phyloP scores from a whole-genome alignment of 2,329 filamentous ascomycete species.

The Arthroderma sp. region DNA sequence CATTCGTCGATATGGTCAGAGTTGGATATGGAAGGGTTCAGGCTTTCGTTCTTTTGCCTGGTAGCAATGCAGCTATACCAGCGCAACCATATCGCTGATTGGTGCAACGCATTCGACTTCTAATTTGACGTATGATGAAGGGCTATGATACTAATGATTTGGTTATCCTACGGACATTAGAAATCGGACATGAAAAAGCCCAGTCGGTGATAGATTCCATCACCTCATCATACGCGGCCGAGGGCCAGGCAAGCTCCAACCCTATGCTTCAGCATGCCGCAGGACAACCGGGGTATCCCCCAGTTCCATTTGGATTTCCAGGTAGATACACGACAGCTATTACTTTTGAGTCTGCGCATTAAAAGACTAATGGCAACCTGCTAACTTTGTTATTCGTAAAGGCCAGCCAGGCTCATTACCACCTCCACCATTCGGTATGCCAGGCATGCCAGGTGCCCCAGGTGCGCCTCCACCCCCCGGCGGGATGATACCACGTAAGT shows the following conservation, averaged over 20 bases:
- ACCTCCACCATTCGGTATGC: slow-evolving; percentile 48
- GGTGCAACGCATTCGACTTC: too few species aligned
- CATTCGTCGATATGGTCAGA: not conserved
- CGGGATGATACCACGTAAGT: slow-evolving; percentile 44
- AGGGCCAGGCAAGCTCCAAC: slow-evolving; percentile 77
- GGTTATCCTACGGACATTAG: slow-evolving; percentile 33
- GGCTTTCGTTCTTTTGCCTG: not conserved
- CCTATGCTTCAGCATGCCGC: slow-evolving; percentile 63
- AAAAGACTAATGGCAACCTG: not conserved
- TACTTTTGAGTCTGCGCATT: not conserved
- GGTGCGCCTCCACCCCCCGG: slow-evolving; percentile 23
- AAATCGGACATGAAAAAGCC: slow-evolving; percentile 97
- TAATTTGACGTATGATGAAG: not conserved
- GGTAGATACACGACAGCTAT: slow-evolving; percentile 31
- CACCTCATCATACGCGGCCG: slow-evolving; percentile 86
- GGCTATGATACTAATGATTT: not conserved
- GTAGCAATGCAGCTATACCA: not conserved
- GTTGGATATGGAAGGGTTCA: not conserved
- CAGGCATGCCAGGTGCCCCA: slow-evolving; percentile 35
- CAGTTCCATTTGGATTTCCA: slow-evolving; percentile 52
- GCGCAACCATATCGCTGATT: too few species aligned
- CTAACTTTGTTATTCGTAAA: slow-evolving; percentile 9
- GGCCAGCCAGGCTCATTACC: slow-evolving; percentile 32
- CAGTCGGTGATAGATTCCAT: slow-evolving; percentile 98
- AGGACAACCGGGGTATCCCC: slow-evolving; percentile 25